Percentiles rank a stretch among this genome's conserved stretches.
Conservation (phyloP, 345 rosid species). For the Eucalyptus regnans region DNA sequence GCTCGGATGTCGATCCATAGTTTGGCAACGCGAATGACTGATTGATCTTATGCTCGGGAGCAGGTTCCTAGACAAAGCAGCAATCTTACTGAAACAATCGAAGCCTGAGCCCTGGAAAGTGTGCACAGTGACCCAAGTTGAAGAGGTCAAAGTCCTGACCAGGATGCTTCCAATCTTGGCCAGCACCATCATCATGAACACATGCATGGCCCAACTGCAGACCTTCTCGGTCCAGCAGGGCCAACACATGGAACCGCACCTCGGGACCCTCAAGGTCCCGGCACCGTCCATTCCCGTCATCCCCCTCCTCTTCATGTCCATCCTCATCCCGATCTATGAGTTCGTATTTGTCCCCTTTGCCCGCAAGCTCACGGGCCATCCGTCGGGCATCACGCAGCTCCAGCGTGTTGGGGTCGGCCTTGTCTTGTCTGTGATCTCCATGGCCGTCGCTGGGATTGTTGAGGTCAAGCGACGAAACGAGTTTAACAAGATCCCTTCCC, state of each 20-base stretch:
- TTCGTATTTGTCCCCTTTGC: conserved; percentile 19
- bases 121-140: conserved; percentile 44
- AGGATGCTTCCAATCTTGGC: conserved; percentile 31
- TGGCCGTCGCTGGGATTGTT: conserved; percentile 23
- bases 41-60: neutral
- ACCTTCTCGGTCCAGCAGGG: conserved; percentile 32
- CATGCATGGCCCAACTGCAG: conserved; percentile 30
- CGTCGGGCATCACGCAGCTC: conserved; percentile 29
- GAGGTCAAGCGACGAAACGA: conserved; percentile 27
- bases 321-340: conserved; percentile 28
- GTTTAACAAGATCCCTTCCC: neutral
- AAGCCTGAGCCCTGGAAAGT: conserved; percentile 2
- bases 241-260: conserved; percentile 6
- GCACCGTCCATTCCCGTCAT: conserved; percentile 24
- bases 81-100: conserved; percentile 5
- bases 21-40: neutral
- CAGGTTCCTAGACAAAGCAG: conserved; percentile 36
- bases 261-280: conserved; percentile 22
- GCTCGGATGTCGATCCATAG: neutral
- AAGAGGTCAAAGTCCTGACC: conserved; percentile 28
- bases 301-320: conserved; percentile 17
- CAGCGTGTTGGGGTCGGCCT: conserved; percentile 32
- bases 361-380: conserved; percentile 16
- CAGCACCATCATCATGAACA: conserved; percentile 29
- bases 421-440: conserved; percentile 21